A percentile compares a stretch with the other conserved stretches of the same genome.
phyloP scores from a whole-genome alignment of 1,139 yeast species.

The Taphrina wiesneri region DNA sequence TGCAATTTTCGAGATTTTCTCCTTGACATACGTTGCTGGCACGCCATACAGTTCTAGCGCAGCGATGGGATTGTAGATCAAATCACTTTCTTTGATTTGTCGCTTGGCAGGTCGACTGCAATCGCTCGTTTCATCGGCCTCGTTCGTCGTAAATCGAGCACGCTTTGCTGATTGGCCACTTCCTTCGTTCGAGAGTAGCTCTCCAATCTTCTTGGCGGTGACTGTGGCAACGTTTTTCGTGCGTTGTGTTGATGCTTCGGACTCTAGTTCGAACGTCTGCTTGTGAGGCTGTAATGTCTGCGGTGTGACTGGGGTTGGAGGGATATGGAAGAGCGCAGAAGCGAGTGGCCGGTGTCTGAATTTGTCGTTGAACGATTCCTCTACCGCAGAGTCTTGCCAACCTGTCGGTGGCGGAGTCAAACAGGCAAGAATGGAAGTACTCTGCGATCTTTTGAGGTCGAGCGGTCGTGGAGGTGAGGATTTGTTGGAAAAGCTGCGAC shows the following conservation, averaged over 20 bases:
- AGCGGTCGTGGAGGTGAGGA: constrained; percentile 4
- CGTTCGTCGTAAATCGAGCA: not conserved
- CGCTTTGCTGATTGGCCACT: not conserved
- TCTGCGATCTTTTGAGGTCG: not conserved
- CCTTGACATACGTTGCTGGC: constrained; percentile 9
- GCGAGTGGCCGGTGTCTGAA: not conserved
- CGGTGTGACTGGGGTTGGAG: not conserved
- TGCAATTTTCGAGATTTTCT: not conserved
- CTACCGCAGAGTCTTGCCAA: not conserved
- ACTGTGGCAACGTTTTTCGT: not conserved
- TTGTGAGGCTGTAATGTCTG: not conserved
- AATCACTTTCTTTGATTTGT: not conserved
- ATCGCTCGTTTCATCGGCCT: not conserved
- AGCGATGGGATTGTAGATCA: constrained; percentile 5
- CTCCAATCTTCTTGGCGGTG: not conserved
- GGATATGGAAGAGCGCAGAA: not conserved
- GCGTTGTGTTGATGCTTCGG: not conserved
- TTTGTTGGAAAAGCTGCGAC: not conserved
- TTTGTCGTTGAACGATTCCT: not conserved
- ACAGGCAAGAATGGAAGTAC: not conserved
- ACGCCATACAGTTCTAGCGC: not conserved
- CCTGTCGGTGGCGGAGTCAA: constrained; percentile 1
- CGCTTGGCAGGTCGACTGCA: not conserved
- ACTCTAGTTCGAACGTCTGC: not conserved
- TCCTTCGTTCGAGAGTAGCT: not conserved